Evolutionary conservation across 768 basidiomycete genomes (phyloP), one percentile per base, ranked within the genome.

Genomic region (Leucocoprinus sp.): DNA sequence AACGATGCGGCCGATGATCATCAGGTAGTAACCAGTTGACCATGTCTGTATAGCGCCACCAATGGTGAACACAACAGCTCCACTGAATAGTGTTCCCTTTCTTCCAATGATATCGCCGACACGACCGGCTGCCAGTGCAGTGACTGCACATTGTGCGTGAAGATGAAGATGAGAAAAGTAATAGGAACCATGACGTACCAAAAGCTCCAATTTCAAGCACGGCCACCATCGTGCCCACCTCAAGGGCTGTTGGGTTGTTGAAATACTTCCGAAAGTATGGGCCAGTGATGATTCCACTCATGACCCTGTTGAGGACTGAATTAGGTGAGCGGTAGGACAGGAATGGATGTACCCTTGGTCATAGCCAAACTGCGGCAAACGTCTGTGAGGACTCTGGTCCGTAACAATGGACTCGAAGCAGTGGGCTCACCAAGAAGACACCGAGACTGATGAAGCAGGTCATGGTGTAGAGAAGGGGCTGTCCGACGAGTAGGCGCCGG

Each of bases 151-250:
- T 11, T 31, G 31, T 4, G 31, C 18, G 39, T 21, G 3, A 34
- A 41, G 34, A 43, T 19, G 21, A 23, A 36, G 45, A 37, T 29
- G 43, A 18, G 0, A 2, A 14, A 23, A 18, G 19, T 6, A 34
- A 15, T n/a, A 21, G 27, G 26, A 18, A 17, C 37, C 29, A 9
- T 34, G 42, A 66, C 80, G 34, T 57, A 89, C 91, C 73, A 60
- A 96, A 83, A 29, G 93, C 93, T 35, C 93, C 93, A 27, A 97
- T 74, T 64, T 97, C 92, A 26, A 95, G 68, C 4, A 93, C 83
- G n/a, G 93, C 89, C 31, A 96, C 92, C 85, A 97, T 92, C 15
- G 88, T 90, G n/a, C 91, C 93, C 18, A 92, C 63, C 55, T 84
- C 76, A 40, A 84, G 64, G 0, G 84, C 70, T 12, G 74, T 74